Percentiles rank a stretch among this genome's conserved stretches.
phyloP scores from a whole-genome alignment of 2,329 filamentous ascomycete species.

The Shiraia sp. region DNA sequence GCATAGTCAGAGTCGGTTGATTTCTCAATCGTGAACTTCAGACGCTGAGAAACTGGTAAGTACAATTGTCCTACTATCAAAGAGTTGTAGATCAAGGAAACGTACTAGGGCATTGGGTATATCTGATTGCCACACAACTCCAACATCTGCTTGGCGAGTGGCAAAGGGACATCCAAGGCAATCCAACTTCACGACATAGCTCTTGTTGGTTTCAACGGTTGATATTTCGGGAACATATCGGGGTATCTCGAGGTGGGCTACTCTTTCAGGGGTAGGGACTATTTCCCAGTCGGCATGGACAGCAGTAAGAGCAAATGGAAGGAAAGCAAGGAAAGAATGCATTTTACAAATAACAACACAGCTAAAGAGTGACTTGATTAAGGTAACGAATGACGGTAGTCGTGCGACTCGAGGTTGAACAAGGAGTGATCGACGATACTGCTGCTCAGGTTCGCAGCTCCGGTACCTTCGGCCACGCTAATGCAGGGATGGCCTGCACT shows the following conservation, averaged over 20 bases:
- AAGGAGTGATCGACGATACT: constrained; percentile 6
- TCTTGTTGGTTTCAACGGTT: constrained; percentile 21
- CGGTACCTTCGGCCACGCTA: constrained; percentile 11
- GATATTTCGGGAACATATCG: constrained; percentile 18
- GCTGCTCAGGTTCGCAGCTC: too few species aligned
- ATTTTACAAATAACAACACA: constrained; percentile 7
- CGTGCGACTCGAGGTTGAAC: constrained; percentile 2
- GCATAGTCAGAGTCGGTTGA: constrained; percentile 8
- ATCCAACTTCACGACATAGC: constrained; percentile 34
- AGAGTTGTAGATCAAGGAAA: not conserved
- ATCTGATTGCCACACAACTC: constrained; percentile 18
- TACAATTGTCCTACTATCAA: not conserved
- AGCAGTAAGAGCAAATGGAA: constrained; percentile 10
- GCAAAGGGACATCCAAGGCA: constrained; percentile 33
- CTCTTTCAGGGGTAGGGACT: constrained; percentile 1
- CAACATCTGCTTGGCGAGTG: constrained; percentile 6
- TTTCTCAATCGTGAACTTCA: constrained; percentile 27
- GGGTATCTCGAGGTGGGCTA: not conserved
- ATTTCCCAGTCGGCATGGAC: constrained; percentile 5
- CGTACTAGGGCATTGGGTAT: constrained; percentile 31
- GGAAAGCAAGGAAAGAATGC: constrained; percentile 14
- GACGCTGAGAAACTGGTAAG: constrained; percentile 16
- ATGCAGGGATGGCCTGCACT: constrained; percentile 12
- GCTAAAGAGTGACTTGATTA: not conserved
- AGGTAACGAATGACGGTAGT: constrained; percentile 7